A percentile compares a stretch with the other conserved stretches of the same genome.
Evolutionary conservation across 2,329 filamentous ascomycete species (phyloP).

Genomic region (Cercospora beticola): DNA sequence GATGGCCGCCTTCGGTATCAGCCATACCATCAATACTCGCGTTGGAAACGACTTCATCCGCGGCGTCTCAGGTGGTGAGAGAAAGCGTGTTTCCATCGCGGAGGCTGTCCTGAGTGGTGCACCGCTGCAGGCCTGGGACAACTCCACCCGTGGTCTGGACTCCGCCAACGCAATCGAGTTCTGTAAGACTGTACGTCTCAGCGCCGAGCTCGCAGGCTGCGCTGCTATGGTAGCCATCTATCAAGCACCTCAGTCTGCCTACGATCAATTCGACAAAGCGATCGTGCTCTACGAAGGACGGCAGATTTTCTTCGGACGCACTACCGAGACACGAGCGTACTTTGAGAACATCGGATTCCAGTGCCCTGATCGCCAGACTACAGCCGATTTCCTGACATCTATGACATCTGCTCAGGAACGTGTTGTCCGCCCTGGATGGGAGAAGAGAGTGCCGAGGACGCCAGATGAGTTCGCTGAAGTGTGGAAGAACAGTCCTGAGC

Average conservation of each 20-base stretch:
- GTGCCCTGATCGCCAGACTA: constrained; percentile 69
- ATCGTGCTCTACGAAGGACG: constrained; percentile 66
- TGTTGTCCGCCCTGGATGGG: constrained; percentile 46
- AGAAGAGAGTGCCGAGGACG: constrained; percentile 49
- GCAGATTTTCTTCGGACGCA: constrained; percentile 69
- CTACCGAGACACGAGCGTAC: constrained; percentile 63
- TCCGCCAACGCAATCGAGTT: constrained; percentile 75
- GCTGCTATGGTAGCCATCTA: constrained; percentile 73
- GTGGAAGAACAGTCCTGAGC: constrained; percentile 57
- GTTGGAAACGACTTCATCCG: constrained; percentile 75
- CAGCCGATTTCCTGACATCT: constrained; percentile 74
- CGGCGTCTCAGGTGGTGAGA: constrained; percentile 72
- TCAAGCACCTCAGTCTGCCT: constrained; percentile 67
- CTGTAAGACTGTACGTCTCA: constrained; percentile 66
- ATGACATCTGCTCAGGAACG: constrained; percentile 59
- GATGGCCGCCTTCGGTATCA: constrained; percentile 74
- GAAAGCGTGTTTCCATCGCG: constrained; percentile 77
- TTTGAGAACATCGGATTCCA: constrained; percentile 71
- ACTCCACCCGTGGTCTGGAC: constrained; percentile 72
- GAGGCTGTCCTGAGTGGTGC: constrained; percentile 69
- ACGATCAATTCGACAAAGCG: constrained; percentile 70
- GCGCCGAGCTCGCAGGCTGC: constrained; percentile 65
- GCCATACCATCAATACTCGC: constrained; percentile 69
- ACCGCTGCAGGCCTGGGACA: constrained; percentile 71
- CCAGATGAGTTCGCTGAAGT: constrained; percentile 51